phyloP scores from a whole-genome alignment of 306 rosid genomes.

The Cucurbita argyrosperma region DNA sequence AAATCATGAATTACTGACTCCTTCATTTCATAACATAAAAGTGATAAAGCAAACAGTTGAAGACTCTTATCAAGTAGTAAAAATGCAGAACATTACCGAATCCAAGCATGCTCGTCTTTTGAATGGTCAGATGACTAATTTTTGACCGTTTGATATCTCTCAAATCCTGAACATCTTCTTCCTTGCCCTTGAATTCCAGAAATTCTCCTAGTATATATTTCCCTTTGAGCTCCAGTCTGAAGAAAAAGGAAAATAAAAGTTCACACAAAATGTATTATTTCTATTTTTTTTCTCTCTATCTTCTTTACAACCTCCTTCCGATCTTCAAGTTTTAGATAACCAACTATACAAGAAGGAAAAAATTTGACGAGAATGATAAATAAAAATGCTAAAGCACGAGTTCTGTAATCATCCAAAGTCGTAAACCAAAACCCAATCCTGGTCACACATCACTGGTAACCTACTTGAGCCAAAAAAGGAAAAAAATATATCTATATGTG shows the following conservation, averaged over 20 bases:
- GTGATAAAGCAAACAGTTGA: not conserved
- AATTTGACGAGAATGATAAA: not conserved
- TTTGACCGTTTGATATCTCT: conserved; percentile 65
- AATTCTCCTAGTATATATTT: conserved; percentile 73
- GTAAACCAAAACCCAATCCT: not conserved
- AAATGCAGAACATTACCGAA: conserved; percentile 41
- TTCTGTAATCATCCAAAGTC: not conserved
- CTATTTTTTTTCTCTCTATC: not conserved
- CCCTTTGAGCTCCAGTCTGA: conserved; percentile 80
- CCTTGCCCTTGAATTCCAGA: conserved; percentile 78
- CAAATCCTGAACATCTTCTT: conserved; percentile 55
- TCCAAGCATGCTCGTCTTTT: conserved; percentile 89
- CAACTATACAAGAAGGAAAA: not conserved
- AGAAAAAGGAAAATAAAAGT: conserved; percentile 6
- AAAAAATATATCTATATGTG: not conserved
- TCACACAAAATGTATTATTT: not conserved
- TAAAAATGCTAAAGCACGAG: not conserved
- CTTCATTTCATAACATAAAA: not conserved
- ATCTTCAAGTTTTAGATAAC: not conserved
- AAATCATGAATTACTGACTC: not conserved
- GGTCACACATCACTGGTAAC: not conserved
- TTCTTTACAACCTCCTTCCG: not conserved
- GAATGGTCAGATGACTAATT: conserved; percentile 43
- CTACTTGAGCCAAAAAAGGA: not conserved
- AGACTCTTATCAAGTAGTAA: not conserved